A percentile compares a stretch with the other conserved stretches of the same genome.
These are phyloP conservation scores for Calophaca sinica DNA, from an alignment of 306 rosid genomes.

Conservation along the genomic window DNA sequence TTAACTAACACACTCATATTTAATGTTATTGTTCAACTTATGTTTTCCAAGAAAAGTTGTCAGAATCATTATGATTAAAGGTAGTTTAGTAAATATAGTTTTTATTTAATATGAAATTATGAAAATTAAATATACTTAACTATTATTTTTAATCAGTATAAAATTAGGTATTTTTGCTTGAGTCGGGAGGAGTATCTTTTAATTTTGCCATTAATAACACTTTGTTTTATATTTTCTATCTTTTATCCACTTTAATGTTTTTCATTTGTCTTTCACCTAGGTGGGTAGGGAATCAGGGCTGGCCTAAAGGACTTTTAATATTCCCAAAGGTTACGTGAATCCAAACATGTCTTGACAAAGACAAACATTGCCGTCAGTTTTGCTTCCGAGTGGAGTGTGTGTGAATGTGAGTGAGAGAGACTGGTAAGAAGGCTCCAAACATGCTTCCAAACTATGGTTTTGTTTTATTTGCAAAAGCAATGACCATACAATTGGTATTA, in stretches of 20 bases:
- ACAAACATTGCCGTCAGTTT: constrained; percentile 60
- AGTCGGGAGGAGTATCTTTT: too few relatives aligned
- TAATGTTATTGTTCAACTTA: too few relatives aligned
- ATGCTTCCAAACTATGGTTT: constrained; percentile 55
- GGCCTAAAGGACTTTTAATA: constrained; percentile 46
- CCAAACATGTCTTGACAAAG: constrained; percentile 75
- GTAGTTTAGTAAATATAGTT: too few relatives aligned
- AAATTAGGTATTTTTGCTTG: too few relatives aligned
- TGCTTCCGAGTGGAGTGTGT: constrained; percentile 60
- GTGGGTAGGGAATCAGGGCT: constrained; percentile 62
- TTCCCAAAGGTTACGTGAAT: constrained; percentile 56
- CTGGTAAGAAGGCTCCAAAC: constrained; percentile 46
- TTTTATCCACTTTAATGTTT: constrained; percentile 13
- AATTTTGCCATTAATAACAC: too few relatives aligned
- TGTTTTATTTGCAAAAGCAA: constrained; percentile 57
- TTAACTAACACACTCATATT: too few relatives aligned
- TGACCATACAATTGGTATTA: constrained; percentile 66
- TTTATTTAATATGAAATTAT: too few relatives aligned
- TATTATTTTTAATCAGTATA: too few relatives aligned
- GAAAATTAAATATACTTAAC: too few relatives aligned
- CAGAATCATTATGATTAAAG: too few relatives aligned
- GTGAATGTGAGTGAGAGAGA: constrained; percentile 53
- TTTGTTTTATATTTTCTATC: too few relatives aligned
- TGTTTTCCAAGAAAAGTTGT: too few relatives aligned
- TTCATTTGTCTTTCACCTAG: constrained; percentile 54